Evolutionary conservation across 2,329 filamentous ascomycete genomes (phyloP), one percentile per base, ranked within the genome.

Genomic region (Hypomyces perniciosus): DNA sequence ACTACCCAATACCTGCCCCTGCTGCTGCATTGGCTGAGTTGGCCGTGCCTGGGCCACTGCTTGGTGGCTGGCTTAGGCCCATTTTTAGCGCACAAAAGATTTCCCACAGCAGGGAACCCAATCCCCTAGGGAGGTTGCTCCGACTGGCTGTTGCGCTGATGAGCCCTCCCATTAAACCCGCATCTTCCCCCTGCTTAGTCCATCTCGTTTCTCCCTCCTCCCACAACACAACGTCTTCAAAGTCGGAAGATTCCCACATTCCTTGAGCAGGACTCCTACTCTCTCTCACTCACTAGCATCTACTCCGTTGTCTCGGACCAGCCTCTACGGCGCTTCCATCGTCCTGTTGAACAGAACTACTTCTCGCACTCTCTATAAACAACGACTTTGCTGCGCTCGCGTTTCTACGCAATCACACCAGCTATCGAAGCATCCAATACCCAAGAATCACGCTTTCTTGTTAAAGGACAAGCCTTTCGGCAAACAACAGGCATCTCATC

Each of bases 191-290:
- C 28, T 41, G 20, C 26, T 41, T 41, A 8, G 20, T 27, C 39
- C 39, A 26, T 41, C 26, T 20, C 26, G 13, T 26, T 41, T 41
- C 39, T 41, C 30, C 48, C 46, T 43, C 33, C 33, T 35, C 33
- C 34, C 9, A 20, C 20, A 20, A 20, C 20, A 20, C 20, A 20
- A 20, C 12, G 42, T 44, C 42, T 44, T 46, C 44, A 35, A 46
- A 37, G 30, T 8, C 48, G 39, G 34, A 43, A 10, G 12, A 46
- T 50, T 34, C 26, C 43, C 51, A 50, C 47, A 46, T 43, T 53
- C 51, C 42, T 51, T 53, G 59, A 64, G 61, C 61, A 61, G 61
- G 61, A 61, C 54, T 54, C 60, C 60, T 52, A 54, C 48, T 59
- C 54, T 13, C 46, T 20, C 60, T 56, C 3, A 20, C 20, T 55